These are phyloP conservation scores for Alopecurus myosuroides DNA, from an alignment of 176 grass and related monocot genomes.

Conservation along the genomic window DNA sequence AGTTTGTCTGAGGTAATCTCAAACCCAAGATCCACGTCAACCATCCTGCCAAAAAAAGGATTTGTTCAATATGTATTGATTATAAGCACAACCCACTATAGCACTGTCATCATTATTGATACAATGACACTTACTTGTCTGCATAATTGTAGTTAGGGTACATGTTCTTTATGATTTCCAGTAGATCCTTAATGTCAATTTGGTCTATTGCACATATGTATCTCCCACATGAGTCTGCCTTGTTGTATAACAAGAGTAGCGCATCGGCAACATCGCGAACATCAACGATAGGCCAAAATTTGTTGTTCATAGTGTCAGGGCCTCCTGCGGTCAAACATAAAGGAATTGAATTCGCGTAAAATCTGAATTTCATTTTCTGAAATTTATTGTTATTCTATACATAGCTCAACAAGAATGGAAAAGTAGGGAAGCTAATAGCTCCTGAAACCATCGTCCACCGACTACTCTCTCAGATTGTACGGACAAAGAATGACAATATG, in stretches of 20 bases:
- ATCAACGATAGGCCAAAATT: background rate
- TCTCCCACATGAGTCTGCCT: background rate
- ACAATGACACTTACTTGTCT: constrained; percentile 11
- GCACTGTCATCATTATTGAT: background rate
- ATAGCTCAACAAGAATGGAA: background rate
- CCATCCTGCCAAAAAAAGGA: background rate
- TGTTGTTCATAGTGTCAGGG: background rate
- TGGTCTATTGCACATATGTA: constrained; percentile 1
- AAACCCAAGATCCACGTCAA: background rate
- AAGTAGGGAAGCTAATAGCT: background rate
- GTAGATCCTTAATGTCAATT: background rate
- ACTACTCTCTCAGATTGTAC: no score
- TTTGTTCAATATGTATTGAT: background rate
- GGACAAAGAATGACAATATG: background rate
- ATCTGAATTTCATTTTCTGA: background rate
- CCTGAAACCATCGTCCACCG: no score
- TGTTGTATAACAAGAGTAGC: constrained; percentile 6
- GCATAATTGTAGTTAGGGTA: constrained; percentile 24
- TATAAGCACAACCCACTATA: background rate
- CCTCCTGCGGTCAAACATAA: background rate
- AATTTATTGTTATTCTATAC: background rate
- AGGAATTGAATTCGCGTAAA: background rate
- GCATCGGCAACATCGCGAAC: constrained; percentile 10
- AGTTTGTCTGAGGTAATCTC: constrained; percentile 3
- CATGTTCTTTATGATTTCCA: background rate